phyloP scores from a whole-genome alignment of 768 basidiomycete genomes.

The Strobilomyces dryophilus region DNA sequence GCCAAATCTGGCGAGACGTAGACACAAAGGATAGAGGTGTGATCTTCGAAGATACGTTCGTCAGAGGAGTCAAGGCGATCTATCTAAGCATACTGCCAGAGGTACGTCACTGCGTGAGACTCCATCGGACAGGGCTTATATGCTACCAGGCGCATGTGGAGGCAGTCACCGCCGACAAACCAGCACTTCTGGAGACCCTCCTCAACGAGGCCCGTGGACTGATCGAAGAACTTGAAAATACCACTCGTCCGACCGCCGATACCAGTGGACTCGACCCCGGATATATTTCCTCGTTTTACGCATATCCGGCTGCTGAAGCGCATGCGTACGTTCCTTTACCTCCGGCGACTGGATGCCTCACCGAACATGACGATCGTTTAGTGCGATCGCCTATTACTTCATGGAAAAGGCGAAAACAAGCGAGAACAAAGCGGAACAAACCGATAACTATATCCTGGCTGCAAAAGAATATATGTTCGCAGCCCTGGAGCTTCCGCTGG shows the following conservation, averaged over 20 bases:
- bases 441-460: background rate
- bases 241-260: background rate
- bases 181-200: background rate
- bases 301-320: background rate
- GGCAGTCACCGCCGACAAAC: background rate
- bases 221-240: background rate
- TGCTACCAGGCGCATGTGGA: background rate
- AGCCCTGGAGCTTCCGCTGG: background rate
- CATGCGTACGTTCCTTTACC: background rate
- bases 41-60: conserved; percentile 1
- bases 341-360: background rate
- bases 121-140: background rate
- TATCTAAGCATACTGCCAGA: background rate
- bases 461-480: background rate
- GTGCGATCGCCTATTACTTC: background rate
- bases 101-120: background rate
- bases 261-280: background rate
- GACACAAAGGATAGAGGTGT: background rate
- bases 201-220: background rate
- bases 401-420: background rate
- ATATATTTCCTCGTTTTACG: background rate
- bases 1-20: conserved; percentile 1
- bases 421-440: background rate
- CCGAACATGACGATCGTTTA: background rate
- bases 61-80: background rate